Percentiles rank a stretch among this genome's conserved stretches.
phyloP scores from a whole-genome alignment of 75 land plant species.

The Ceratopteris richardii region DNA sequence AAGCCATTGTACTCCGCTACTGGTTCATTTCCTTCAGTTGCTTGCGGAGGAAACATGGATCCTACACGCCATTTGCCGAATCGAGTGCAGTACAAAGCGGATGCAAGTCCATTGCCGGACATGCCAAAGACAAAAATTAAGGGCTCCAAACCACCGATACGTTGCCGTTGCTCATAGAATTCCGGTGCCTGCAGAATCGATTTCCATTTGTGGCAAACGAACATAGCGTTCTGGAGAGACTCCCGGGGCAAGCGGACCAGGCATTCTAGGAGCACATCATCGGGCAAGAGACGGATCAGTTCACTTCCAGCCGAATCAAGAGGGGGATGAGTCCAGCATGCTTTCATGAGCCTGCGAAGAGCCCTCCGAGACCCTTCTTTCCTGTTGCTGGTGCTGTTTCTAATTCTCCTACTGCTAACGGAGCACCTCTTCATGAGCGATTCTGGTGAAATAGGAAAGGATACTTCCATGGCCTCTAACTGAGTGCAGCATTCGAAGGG shows the following conservation, averaged over 20 bases:
- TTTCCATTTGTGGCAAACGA: conserved; percentile 38
- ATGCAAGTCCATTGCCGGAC: conserved; percentile 24
- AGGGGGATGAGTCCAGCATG: conserved; percentile 4
- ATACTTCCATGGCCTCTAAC: too few relatives aligned
- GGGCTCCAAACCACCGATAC: conserved; percentile 25
- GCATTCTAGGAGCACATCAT: conserved; percentile 79
- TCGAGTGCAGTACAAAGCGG: conserved; percentile 23
- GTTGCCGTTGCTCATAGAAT: conserved; percentile 27
- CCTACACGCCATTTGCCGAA: too few relatives aligned
- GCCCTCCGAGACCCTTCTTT: neutral
- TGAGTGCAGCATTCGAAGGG: too few relatives aligned
- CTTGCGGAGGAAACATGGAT: neutral
- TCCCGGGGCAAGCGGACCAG: conserved; percentile 42
- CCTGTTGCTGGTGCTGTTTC: neutral
- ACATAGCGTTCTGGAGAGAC: conserved; percentile 29
- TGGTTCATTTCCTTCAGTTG: conserved; percentile 26
- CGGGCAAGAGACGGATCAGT: conserved; percentile 36
- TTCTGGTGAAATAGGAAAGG: too few relatives aligned
- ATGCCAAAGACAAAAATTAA: conserved; percentile 34
- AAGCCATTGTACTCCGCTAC: conserved; percentile 12
- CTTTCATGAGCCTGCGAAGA: conserved; percentile 2
- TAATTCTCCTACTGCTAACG: too few relatives aligned
- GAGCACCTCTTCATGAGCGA: neutral
- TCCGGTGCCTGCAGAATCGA: conserved; percentile 21
- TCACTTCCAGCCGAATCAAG: conserved; percentile 5